Percentiles rank a stretch among this genome's conserved stretches.
Conservation (phyloP, 148 eudicot species). For the Vaccinium corymbosum region DNA sequence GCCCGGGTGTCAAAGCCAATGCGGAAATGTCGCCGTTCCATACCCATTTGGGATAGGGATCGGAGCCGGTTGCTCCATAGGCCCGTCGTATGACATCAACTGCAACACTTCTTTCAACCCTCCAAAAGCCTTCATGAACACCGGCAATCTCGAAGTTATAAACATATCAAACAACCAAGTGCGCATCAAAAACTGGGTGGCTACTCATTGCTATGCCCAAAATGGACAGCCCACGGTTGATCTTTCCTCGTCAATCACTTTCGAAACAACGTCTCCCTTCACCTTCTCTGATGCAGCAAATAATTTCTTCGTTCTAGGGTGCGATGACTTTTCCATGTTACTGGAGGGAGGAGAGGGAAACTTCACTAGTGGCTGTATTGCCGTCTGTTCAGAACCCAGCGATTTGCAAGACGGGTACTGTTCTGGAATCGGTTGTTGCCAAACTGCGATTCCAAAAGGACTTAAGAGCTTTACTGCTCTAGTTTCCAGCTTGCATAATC, state of each 20-base stretch:
- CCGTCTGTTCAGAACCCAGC: conserved; percentile 25
- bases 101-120: conserved; percentile 34
- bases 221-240: background rate
- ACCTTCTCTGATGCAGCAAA: conserved; percentile 33
- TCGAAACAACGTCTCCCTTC: conserved; percentile 22
- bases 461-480: background rate
- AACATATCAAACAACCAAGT: conserved; percentile 30
- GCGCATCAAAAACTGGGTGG: conserved; percentile 19
- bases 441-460: conserved; percentile 38
- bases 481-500: background rate
- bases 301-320: conserved; percentile 40
- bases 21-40: conserved; percentile 46
- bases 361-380: conserved; percentile 31
- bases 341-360: background rate
- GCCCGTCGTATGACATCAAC: conserved; percentile 21
- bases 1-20: conserved; percentile 42
- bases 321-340: conserved; percentile 34
- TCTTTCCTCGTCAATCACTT: background rate
- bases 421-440: conserved; percentile 53
- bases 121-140: conserved; percentile 31
- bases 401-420: conserved; percentile 37
- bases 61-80: conserved; percentile 29
- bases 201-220: conserved; percentile 21
- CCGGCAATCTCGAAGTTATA: conserved; percentile 14
- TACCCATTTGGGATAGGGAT: conserved; percentile 52